Conservation (phyloP, 306 rosid genomes). For the Geum urbanum region DNA sequence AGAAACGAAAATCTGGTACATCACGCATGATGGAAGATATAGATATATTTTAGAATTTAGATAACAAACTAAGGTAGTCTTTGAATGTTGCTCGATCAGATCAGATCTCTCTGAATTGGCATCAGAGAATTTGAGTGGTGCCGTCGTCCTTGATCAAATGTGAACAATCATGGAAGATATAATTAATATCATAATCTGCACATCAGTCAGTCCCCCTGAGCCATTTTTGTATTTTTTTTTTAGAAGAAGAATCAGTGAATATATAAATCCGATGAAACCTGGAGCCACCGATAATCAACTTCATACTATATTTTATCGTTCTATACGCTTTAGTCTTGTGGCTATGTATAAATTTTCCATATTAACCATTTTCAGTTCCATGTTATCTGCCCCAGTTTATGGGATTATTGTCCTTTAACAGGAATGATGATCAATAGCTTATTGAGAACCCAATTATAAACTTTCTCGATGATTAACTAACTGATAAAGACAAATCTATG, state of each 20-base stretch:
- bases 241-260: not conserved
- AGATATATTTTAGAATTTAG: too few species aligned
- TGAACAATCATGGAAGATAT: not conserved
- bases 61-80: not conserved
- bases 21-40: too few species aligned
- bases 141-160: not conserved
- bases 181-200: not conserved
- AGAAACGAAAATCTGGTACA: too few species aligned
- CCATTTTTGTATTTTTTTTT: not conserved
- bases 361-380: too few species aligned
- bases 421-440: too few species aligned
- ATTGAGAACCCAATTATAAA: too few species aligned
- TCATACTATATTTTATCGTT: not conserved
- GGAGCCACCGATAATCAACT: not conserved
- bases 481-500: too few species aligned
- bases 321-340: not conserved
- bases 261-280: not conserved
- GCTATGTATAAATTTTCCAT: too few species aligned
- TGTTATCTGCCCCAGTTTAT: too few species aligned
- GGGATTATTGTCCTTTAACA: too few species aligned
- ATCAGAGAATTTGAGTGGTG: conserved; percentile 2
- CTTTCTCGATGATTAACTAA: too few species aligned
- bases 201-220: not conserved
- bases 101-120: not conserved
- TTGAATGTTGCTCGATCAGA: not conserved